A percentile compares a stretch with the other conserved stretches of the same genome.
Evolutionary conservation across 331 rosid species (phyloP).

Genomic region (Dryas integrifolia): DNA sequence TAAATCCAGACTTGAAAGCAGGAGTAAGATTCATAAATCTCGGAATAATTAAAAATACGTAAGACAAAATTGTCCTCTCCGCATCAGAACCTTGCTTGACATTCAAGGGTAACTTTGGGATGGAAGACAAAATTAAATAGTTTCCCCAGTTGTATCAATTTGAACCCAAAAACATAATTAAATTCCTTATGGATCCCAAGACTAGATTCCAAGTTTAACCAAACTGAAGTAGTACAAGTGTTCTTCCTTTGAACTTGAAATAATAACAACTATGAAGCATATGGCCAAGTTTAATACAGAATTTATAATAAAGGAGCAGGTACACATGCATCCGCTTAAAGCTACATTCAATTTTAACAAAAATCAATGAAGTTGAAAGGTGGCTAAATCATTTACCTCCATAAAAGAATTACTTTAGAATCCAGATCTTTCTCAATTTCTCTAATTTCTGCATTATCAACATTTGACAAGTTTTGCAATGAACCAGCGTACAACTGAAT

Average conservation of each 20-base stretch:
- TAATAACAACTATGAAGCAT: not conserved
- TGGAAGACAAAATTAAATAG: not conserved
- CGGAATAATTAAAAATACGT: not conserved
- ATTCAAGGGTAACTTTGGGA: not conserved
- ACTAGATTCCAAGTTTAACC: not conserved
- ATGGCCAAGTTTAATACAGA: not conserved
- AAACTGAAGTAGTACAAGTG: not conserved
- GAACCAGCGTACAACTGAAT: conserved; percentile 77
- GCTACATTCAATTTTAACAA: not conserved
- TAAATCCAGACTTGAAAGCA: not conserved
- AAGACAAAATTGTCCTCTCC: not conserved
- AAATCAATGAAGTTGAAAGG: not conserved
- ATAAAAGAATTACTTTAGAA: conserved; percentile 87
- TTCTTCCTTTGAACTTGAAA: not conserved
- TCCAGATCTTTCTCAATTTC: conserved; percentile 92
- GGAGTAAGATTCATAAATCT: not conserved
- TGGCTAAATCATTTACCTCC: conserved; percentile 61
- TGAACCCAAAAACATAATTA: not conserved
- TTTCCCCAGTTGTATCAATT: not conserved
- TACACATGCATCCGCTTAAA: not conserved
- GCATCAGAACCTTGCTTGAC: not conserved
- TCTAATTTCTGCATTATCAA: conserved; percentile 54
- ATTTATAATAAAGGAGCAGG: not conserved
- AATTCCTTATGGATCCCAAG: not conserved
- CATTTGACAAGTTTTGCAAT: conserved; percentile 56